Conservation (phyloP, 1,139 yeast genomes). For the Meyerozyma elateridarum region DNA sequence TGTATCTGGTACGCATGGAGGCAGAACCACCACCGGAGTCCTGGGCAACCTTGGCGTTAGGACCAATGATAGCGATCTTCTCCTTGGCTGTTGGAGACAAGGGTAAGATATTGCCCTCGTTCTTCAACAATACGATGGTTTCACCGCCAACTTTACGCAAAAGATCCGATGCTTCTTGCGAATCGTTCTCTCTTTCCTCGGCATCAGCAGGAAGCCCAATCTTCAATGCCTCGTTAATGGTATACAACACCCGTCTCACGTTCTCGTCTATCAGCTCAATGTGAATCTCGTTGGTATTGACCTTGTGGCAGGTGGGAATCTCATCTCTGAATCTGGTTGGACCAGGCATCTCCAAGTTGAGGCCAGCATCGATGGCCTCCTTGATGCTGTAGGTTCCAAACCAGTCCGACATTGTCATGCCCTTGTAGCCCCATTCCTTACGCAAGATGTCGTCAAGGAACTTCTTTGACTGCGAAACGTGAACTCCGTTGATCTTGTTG, state of each 20-base stretch:
- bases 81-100: conserved; percentile 29
- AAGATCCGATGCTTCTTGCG: conserved; percentile 38
- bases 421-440: conserved; percentile 53
- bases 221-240: conserved; percentile 39
- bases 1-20: conserved; percentile 40
- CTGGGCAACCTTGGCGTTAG: conserved; percentile 41
- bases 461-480: conserved; percentile 43
- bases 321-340: conserved; percentile 44
- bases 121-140: conserved; percentile 49
- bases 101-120: conserved; percentile 42
- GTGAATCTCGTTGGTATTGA: conserved; percentile 24
- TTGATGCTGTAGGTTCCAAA: conserved; percentile 51
- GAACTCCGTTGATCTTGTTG: conserved; percentile 56
- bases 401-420: conserved; percentile 61
- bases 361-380: conserved; percentile 48
- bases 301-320: conserved; percentile 33
- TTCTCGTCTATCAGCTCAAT: conserved; percentile 35
- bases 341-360: conserved; percentile 64
- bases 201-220: conserved; percentile 40
- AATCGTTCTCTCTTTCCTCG: conserved; percentile 37
- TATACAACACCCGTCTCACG: conserved; percentile 40
- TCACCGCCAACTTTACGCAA: conserved; percentile 49
- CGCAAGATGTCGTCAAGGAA: conserved; percentile 44
- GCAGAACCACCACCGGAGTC: conserved; percentile 55
- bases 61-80: conserved; percentile 46